A percentile compares a stretch with the other conserved stretches of the same genome.
These are phyloP conservation scores for Cadophora sp. DNA, from an alignment of 2,329 filamentous ascomycete species.

Conservation along the genomic window DNA sequence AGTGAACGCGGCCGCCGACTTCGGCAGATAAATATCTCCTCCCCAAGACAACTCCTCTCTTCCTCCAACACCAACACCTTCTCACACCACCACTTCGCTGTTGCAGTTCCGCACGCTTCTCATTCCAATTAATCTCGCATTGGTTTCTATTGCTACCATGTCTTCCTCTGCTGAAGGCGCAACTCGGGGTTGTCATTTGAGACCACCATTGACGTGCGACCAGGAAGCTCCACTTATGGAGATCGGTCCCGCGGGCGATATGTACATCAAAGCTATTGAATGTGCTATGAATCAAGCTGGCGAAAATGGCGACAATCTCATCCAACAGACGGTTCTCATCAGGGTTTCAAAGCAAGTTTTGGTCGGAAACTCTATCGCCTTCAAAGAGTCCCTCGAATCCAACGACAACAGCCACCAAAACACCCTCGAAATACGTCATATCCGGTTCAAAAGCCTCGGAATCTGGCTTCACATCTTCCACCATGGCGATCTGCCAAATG, in stretches of 20 bases:
- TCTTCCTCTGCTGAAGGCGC: neutral
- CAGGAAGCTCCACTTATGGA: neutral
- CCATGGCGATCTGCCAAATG: neutral
- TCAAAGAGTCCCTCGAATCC: neutral
- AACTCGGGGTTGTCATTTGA: neutral
- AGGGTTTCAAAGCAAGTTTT: neutral
- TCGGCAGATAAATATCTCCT: neutral
- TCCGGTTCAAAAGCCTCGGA: neutral
- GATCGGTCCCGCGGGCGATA: neutral
- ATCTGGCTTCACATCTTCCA: constrained; percentile 11
- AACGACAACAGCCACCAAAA: neutral
- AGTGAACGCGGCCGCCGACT: neutral
- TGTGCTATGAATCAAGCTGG: no score
- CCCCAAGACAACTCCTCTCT: neutral
- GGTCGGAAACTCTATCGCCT: neutral
- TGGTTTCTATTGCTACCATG: neutral
- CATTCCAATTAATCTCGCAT: no score
- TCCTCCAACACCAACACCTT: neutral
- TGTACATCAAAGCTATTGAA: neutral
- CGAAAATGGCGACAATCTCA: neutral
- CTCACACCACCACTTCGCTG: neutral
- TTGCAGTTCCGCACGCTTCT: neutral
- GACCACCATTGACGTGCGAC: neutral
- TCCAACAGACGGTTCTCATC: neutral
- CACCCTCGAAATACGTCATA: neutral